Evolutionary conservation across 331 rosid genomes (phyloP).

Genomic region (Spiraea crenata): DNA sequence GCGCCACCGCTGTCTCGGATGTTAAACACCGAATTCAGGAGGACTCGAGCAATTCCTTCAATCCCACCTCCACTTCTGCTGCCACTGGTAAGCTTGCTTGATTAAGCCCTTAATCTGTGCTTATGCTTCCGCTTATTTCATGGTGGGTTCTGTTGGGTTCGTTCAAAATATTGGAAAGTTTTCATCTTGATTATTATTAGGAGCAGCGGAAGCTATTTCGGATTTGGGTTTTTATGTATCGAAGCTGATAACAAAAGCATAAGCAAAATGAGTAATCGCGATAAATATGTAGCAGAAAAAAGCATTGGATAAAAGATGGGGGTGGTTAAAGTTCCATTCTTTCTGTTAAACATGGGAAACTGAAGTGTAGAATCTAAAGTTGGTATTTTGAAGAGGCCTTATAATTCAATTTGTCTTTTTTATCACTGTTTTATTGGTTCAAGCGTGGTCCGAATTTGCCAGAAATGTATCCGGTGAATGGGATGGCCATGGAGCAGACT

Average conservation of each 20-base stretch:
- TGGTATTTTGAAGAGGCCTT: neutral
- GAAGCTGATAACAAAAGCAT: neutral
- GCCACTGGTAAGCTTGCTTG: constrained; percentile 26
- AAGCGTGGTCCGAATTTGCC: constrained; percentile 79
- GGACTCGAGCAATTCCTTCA: constrained; percentile 10
- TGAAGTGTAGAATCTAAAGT: neutral
- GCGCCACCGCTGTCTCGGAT: constrained; percentile 33
- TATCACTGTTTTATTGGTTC: constrained; percentile 23
- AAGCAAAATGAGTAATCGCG: neutral
- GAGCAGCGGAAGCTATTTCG: constrained; percentile 1
- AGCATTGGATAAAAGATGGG: neutral
- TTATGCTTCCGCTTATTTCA: neutral
- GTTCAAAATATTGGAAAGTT: neutral
- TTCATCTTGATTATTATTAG: neutral
- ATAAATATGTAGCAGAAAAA: neutral
- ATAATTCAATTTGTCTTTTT: constrained; percentile 12
- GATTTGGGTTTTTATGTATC: neutral
- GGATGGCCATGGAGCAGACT: constrained; percentile 95
- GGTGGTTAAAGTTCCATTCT: neutral
- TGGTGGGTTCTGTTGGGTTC: neutral
- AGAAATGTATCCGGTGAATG: constrained; percentile 86
- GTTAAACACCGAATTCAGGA: constrained; percentile 22
- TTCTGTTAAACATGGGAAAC: neutral
- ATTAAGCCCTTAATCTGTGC: neutral
- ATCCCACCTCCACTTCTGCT: constrained; percentile 31